Conservation (phyloP, 2,329 filamentous ascomycete genomes). For the Stromatinia cepivora region DNA sequence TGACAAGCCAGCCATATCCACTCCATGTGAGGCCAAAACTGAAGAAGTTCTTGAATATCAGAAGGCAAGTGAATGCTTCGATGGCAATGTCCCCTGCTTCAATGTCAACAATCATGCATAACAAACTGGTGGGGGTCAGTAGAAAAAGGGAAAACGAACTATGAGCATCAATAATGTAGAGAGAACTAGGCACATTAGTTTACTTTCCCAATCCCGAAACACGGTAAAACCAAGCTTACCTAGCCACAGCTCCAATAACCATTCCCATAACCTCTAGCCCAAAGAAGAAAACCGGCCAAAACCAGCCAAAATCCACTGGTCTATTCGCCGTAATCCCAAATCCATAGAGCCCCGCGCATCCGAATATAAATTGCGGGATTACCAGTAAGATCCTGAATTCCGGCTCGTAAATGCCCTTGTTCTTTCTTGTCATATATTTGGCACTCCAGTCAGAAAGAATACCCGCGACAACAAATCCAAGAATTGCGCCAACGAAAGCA, state of each 20-base stretch:
- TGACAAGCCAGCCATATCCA: conserved; percentile 79
- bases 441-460: conserved; percentile 72
- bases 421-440: conserved; percentile 67
- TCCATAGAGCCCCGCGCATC: conserved; percentile 77
- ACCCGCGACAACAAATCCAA: conserved; percentile 77
- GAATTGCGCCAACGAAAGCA: conserved; percentile 78
- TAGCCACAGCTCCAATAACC: conserved; percentile 86
- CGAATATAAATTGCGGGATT: conserved; percentile 76
- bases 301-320: conserved; percentile 65
- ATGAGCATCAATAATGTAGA: conserved; percentile 93
- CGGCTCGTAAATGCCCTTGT: conserved; percentile 83
- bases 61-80: conserved; percentile 84
- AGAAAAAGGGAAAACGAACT: conserved; percentile 52
- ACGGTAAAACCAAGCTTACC: conserved; percentile 47
- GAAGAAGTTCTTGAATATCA: conserved; percentile 95
- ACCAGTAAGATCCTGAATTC: conserved; percentile 86
- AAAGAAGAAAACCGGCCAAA: conserved; percentile 75
- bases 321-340: conserved; percentile 74
- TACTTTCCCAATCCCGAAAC: not conserved
- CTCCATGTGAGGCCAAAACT: conserved; percentile 81
- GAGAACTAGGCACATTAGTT: conserved; percentile 30
- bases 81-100: conserved; percentile 72
- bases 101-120: not conserved
- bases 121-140: no score
- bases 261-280: conserved; percentile 83